These are phyloP conservation scores for Pichia sp. DNA, from an alignment of 1,139 yeast genomes.

Conservation along the genomic window DNA sequence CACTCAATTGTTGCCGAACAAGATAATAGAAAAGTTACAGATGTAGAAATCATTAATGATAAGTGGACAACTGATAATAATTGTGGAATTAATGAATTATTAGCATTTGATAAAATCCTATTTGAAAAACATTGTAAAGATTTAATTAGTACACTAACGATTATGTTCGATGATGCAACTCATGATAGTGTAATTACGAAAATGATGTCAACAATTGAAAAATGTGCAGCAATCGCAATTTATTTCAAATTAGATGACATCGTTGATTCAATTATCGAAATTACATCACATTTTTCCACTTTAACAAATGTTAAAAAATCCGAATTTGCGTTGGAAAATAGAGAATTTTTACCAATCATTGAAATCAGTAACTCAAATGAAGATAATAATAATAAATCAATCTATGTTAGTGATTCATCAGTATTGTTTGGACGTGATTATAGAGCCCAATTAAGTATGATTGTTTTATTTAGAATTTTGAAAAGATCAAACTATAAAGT, in stretches of 20 bases:
- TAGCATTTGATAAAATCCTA: constrained; percentile 60
- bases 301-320: constrained; percentile 35
- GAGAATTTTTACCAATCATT: constrained; percentile 30
- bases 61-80: constrained; percentile 16
- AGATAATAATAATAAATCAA: constrained; percentile 36
- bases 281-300: constrained; percentile 58
- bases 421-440: constrained; percentile 85
- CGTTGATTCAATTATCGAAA: constrained; percentile 58
- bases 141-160: constrained; percentile 62
- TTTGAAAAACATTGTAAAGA: constrained; percentile 58
- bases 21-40: constrained; percentile 23
- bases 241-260: constrained; percentile 51
- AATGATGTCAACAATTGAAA: constrained; percentile 82
- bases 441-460: constrained; percentile 85
- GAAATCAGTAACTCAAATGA: constrained; percentile 17
- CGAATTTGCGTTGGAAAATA: constrained; percentile 20
- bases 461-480: constrained; percentile 74
- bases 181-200: constrained; percentile 87
- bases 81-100: constrained; percentile 28
- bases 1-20: constrained; percentile 65
- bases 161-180: constrained; percentile 77
- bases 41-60: constrained; percentile 21
- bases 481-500: constrained; percentile 49
- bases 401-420: constrained; percentile 74
- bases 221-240: constrained; percentile 70